Evolutionary conservation across 192 early-diverging fungal genomes (phyloP).

Genomic region (Umbelopsis sp.): DNA sequence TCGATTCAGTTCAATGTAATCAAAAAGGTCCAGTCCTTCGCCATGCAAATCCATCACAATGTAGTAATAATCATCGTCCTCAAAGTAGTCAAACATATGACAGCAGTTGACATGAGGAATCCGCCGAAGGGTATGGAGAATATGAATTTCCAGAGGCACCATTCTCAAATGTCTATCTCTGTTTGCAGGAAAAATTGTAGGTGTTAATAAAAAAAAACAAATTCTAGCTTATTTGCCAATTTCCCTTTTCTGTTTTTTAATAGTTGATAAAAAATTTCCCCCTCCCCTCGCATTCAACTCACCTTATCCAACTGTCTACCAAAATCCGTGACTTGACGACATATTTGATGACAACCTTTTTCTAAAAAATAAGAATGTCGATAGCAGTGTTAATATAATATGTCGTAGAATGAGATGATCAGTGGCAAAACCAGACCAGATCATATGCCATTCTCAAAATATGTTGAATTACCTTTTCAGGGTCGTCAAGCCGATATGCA

Average conservation of each 20-base stretch:
- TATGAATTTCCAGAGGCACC: slow-evolving; percentile 75
- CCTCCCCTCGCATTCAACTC: not conserved
- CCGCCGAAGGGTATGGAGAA: slow-evolving; percentile 58
- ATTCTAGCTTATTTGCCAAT: no score
- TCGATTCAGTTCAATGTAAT: slow-evolving; percentile 52
- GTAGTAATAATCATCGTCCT: slow-evolving; percentile 72
- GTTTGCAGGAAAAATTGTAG: not conserved
- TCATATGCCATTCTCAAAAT: not conserved
- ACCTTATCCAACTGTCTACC: slow-evolving; percentile 63
- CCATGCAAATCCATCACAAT: slow-evolving; percentile 62
- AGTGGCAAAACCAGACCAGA: no score
- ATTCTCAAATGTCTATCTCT: slow-evolving; percentile 56
- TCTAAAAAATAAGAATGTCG: not conserved
- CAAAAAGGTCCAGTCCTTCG: slow-evolving; percentile 51
- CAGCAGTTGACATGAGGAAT: slow-evolving; percentile 51
- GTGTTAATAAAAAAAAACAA: no score
- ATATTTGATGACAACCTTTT: slow-evolving; percentile 66
- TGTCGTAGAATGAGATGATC: no score
- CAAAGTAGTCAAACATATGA: slow-evolving; percentile 60
- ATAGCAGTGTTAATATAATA: no score
- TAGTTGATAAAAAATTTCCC: not conserved
- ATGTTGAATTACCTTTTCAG: slow-evolving; percentile 39
- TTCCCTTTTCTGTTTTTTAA: not conserved
- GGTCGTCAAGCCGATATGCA: slow-evolving; percentile 55
- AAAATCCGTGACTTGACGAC: slow-evolving; percentile 66